Evolutionary conservation across 331 rosid genomes (phyloP), one percentile per base, ranked within the genome.

Genomic region (Pyracantha coccinea): DNA sequence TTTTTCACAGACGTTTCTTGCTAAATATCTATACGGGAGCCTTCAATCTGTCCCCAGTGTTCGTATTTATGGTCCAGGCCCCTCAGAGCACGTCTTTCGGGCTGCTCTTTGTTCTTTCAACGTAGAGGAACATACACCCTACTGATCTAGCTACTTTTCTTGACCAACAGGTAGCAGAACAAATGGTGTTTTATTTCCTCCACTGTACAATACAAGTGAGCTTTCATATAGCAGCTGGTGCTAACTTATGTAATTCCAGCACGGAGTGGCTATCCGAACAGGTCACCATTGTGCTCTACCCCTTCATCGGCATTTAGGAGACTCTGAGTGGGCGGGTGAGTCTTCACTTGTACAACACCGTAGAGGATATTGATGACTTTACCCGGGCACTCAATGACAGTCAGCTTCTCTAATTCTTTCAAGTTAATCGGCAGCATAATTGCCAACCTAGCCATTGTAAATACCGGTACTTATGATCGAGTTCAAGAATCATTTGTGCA

Each of bases 281-380:
- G 97, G 97, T 69, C 99, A 94, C 88, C 99, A 94, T 77, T 94
- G 97, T 78, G 97, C 99, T 15, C 97, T 90, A 79, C 97, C 97
- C 45, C 97, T 94, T 59, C 99, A 92, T 84, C 89, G 91, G 24
- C 25, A 68, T 77, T 79, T 94, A 13, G 96, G 97, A 50, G 82
- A 88, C 69, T 80, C 52, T 53, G 17, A 94, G 95, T 19, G 97
- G 97, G 1, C 88, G 92, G 0, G 97, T 90, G 3, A 92, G 99
- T 71, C 99, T 88, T 58, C 76, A 94, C 82, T 89, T 92, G 78
- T 92, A 94, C 33, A 92, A 92, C 87, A 90, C 95, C 7, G 89
- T 79, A 83, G 99, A 94, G 69, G 97, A 94, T 50, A 83, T 94
- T 1, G 97, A 91, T 82, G 75, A 29, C 76, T 87, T 91, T 59